Conservation (phyloP, 2,329 filamentous ascomycete genomes). For the Simplicillium sp. region DNA sequence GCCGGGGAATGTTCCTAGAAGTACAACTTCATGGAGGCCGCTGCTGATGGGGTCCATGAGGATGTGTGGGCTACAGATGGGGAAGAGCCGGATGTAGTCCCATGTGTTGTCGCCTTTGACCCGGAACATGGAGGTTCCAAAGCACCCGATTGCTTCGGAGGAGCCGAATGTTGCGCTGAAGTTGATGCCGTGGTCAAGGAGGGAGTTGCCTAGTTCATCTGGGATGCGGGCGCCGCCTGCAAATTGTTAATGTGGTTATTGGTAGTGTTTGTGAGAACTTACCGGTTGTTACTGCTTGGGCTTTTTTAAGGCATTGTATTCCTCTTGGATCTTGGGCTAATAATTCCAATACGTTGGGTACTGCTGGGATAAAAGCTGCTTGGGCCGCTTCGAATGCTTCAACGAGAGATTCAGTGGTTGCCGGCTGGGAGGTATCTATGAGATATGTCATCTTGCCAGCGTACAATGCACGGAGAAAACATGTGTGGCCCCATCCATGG, state of each 20-base stretch:
- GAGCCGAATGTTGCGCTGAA: constrained; percentile 1
- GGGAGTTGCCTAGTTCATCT: neutral
- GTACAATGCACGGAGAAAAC: neutral
- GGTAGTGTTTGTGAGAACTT: neutral
- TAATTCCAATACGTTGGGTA: constrained; percentile 2
- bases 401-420: neutral
- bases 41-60: constrained; percentile 1
- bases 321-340: neutral
- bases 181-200: neutral
- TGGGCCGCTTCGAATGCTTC: constrained; percentile 2
- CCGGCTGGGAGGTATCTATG: neutral
- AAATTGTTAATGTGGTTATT: no score
- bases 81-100: constrained; percentile 1
- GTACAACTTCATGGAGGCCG: constrained; percentile 1
- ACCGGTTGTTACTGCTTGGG: constrained; percentile 1
- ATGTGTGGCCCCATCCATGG: constrained; percentile 2
- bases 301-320: neutral
- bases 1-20: neutral
- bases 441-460: neutral
- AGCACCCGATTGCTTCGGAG: constrained; percentile 1
- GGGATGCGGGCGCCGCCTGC: neutral
- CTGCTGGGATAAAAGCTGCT: neutral
- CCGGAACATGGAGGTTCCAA: constrained; percentile 2
- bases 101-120: neutral
- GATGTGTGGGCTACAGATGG: neutral